Conservation (phyloP, 495 filamentous ascomycete species). For the Penicillium paradoxum region DNA sequence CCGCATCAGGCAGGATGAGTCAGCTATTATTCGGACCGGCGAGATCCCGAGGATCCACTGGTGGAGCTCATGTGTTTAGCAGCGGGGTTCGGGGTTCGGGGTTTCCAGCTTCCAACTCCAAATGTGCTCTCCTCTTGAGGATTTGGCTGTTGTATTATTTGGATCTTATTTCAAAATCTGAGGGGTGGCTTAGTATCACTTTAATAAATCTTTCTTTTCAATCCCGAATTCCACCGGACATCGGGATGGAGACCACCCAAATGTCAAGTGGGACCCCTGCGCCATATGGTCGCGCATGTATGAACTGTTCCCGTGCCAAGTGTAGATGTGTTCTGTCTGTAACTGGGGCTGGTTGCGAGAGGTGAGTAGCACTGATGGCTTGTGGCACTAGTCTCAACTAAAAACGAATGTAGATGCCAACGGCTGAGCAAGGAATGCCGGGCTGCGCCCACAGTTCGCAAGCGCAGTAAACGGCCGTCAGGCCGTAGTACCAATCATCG, state of each 20-base stretch:
- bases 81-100: too few relatives aligned
- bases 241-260: conserved; percentile 15
- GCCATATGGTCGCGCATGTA: conserved; percentile 47
- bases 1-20: too few relatives aligned
- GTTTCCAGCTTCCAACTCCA: too few relatives aligned
- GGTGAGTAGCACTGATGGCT: conserved; percentile 22
- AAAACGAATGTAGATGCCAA: conserved; percentile 39
- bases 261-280: conserved; percentile 20
- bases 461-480: conserved; percentile 25
- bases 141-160: too few relatives aligned
- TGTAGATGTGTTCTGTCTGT: conserved; percentile 48
- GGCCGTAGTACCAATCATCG: conserved; percentile 34
- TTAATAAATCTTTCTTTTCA: too few relatives aligned
- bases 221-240: conserved; percentile 18
- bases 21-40: too few relatives aligned
- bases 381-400: neutral
- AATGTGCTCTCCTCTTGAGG: too few relatives aligned
- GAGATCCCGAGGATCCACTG: too few relatives aligned
- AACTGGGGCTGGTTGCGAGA: conserved; percentile 41
- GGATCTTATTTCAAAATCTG: too few relatives aligned
- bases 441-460: conserved; percentile 29
- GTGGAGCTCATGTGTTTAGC: too few relatives aligned
- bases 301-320: conserved; percentile 52
- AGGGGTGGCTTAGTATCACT: too few relatives aligned
- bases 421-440: conserved; percentile 43